These are phyloP conservation scores for Teunomyces barrocoloradensis DNA, from an alignment of 805 yeast genomes.

Conservation along the genomic window DNA sequence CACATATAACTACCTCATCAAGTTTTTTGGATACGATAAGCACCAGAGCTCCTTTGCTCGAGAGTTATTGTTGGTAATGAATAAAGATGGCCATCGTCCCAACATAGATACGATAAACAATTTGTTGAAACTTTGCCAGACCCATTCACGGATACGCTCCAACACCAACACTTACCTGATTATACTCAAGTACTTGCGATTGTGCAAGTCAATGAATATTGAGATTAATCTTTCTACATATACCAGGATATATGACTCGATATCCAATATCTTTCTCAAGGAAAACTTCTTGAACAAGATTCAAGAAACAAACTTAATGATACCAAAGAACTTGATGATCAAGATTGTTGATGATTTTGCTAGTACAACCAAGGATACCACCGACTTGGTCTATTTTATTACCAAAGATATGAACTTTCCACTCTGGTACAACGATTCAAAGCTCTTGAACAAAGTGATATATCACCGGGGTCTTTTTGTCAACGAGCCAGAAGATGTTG, in stretches of 20 bases:
- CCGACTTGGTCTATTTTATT: slow-evolving; percentile 31
- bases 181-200: slow-evolving; percentile 28
- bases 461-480: slow-evolving; percentile 6
- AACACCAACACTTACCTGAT: slow-evolving; percentile 30
- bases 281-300: slow-evolving; percentile 34
- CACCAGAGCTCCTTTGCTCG: slow-evolving; percentile 41
- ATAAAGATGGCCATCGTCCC: slow-evolving; percentile 39
- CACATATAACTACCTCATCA: slow-evolving; percentile 39
- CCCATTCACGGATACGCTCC: slow-evolving; percentile 32
- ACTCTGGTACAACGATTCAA: slow-evolving; percentile 29
- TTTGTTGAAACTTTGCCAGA: slow-evolving; percentile 28
- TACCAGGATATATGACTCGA: slow-evolving; percentile 36
- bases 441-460: slow-evolving; percentile 28
- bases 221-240: slow-evolving; percentile 34
- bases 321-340: slow-evolving; percentile 28
- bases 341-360: slow-evolving; percentile 35
- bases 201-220: slow-evolving; percentile 24
- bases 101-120: slow-evolving; percentile 40
- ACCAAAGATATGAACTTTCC: slow-evolving; percentile 29
- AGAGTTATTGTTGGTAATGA: slow-evolving; percentile 38
- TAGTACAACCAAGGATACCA: slow-evolving; percentile 22
- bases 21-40: slow-evolving; percentile 39
- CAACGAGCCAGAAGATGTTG: slow-evolving; percentile 3
- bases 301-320: slow-evolving; percentile 30
- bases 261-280: slow-evolving; percentile 36